Conservation (phyloP, 129 eudicot species). For the Lactuca sativa region DNA sequence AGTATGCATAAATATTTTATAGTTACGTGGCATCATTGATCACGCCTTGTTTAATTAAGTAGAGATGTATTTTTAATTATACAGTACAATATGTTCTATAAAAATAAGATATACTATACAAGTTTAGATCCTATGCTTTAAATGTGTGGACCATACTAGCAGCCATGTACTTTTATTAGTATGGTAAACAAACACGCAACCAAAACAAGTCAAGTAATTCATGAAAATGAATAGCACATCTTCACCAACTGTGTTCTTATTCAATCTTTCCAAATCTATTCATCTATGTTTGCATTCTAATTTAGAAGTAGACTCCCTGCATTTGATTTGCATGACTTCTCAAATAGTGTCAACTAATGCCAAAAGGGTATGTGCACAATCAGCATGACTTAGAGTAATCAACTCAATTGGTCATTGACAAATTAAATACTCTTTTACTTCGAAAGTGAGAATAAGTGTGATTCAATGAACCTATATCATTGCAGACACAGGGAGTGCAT, state of each 20-base stretch:
- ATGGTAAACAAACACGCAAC: too few relatives aligned
- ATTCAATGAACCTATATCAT: background rate
- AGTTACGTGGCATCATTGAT: too few relatives aligned
- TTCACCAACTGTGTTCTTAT: conserved; percentile 7
- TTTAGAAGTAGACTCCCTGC: background rate
- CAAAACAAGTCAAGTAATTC: background rate
- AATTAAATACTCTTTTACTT: background rate
- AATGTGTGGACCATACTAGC: background rate
- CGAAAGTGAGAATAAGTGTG: background rate
- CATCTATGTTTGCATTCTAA: background rate
- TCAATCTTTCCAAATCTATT: conserved; percentile 3
- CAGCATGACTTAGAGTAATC: background rate
- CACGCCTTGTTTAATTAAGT: too few relatives aligned
- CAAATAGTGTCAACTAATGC: background rate
- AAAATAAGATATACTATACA: too few relatives aligned
- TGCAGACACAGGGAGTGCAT: conserved; percentile 11
- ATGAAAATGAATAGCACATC: conserved; percentile 1
- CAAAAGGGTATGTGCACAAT: background rate
- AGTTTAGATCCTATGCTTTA: too few relatives aligned
- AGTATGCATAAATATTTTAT: too few relatives aligned
- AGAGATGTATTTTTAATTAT: too few relatives aligned
- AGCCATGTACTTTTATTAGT: too few relatives aligned
- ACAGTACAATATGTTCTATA: too few relatives aligned
- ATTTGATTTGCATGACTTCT: background rate
- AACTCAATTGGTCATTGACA: background rate